Conservation (phyloP, 31 red algal genomes). For the Odonthalia washingtoniensis region DNA sequence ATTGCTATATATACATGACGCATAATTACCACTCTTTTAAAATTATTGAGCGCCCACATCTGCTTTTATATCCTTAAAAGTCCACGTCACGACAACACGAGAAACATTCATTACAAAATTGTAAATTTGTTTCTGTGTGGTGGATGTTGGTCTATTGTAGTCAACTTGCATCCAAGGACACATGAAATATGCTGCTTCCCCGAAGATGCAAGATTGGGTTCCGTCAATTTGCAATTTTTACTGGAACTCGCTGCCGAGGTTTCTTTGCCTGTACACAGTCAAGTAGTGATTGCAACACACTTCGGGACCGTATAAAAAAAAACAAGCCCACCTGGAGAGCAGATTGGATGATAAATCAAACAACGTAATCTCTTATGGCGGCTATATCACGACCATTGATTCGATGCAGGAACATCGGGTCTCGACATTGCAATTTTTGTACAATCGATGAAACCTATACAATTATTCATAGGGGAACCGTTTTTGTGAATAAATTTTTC, state of each 20-base stretch:
- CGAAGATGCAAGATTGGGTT: not conserved
- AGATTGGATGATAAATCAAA: too few relatives aligned
- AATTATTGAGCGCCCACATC: too few relatives aligned
- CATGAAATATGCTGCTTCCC: conserved; percentile 3
- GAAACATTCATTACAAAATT: not conserved
- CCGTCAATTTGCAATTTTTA: not conserved
- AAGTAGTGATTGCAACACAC: not conserved
- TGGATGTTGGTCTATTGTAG: not conserved
- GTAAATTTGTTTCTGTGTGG: not conserved
- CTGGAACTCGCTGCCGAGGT: not conserved
- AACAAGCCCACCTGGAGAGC: not conserved
- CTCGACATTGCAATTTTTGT: conserved; percentile 26
- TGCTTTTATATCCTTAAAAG: conserved; percentile 3
- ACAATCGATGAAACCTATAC: too few relatives aligned
- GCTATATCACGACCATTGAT: conserved; percentile 6
- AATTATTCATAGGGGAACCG: too few relatives aligned
- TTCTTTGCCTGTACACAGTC: not conserved
- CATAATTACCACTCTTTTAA: not conserved
- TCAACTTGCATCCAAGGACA: not conserved
- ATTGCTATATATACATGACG: not conserved
- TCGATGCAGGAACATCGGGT: not conserved
- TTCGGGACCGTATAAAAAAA: conserved; percentile 17
- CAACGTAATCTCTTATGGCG: conserved; percentile 10
- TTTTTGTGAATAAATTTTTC: too few relatives aligned
- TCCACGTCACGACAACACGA: conserved; percentile 13